Evolutionary conservation across 108 stramenopile species (phyloP).

Genomic region (Nitzschia sp.): DNA sequence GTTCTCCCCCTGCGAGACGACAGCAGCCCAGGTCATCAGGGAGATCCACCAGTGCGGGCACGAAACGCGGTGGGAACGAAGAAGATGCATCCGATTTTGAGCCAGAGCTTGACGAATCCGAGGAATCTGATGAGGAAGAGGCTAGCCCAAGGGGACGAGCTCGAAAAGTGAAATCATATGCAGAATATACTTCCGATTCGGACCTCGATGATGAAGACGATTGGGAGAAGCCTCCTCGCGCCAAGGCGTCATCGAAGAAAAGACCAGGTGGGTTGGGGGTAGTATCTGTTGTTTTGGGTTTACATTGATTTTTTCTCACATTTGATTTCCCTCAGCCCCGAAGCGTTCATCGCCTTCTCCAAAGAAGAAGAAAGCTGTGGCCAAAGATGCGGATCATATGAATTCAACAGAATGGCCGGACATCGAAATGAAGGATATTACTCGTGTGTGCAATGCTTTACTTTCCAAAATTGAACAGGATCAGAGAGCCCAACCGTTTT

Average conservation of each 20-base stretch:
- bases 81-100: slow-evolving; percentile 25
- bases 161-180: slow-evolving; percentile 14
- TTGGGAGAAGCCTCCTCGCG: slow-evolving; percentile 1
- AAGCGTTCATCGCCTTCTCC: background rate
- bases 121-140: slow-evolving; percentile 15
- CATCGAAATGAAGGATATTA: slow-evolving; percentile 35
- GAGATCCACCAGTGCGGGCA: background rate
- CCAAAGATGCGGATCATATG: background rate
- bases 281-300: background rate
- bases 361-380: background rate
- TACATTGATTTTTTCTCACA: background rate
- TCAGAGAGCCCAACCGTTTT: slow-evolving; percentile 44
- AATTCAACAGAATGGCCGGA: slow-evolving; percentile 34
- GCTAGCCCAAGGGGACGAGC: background rate
- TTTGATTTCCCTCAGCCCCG: background rate
- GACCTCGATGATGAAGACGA: slow-evolving; percentile 27
- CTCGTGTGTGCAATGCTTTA: slow-evolving; percentile 26
- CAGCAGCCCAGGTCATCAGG: background rate
- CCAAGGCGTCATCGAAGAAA: background rate
- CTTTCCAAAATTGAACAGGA: slow-evolving; percentile 17
- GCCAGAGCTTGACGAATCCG: slow-evolving; percentile 4
- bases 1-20: no score
- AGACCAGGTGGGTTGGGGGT: background rate
- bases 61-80: background rate
- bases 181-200: slow-evolving; percentile 18